Conservation (phyloP, 2,329 filamentous ascomycete genomes). For the Aspergillus eucalypticola region DNA sequence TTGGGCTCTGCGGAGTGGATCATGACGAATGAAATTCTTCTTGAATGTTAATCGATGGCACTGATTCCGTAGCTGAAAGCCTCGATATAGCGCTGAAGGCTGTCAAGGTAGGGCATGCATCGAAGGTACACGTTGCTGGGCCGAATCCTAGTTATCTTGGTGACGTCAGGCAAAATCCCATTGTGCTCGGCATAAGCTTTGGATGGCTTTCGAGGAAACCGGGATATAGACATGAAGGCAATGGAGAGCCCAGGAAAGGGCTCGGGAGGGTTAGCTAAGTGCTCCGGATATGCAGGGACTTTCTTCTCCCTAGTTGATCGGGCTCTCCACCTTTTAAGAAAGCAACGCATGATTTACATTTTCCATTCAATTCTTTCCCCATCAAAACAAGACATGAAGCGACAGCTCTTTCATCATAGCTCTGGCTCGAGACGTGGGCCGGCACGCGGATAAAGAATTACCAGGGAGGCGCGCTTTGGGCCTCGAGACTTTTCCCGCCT, state of each 20-base stretch:
- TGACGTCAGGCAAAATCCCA: not conserved
- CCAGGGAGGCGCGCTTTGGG: not conserved
- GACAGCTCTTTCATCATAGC: too few species aligned
- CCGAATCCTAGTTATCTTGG: not conserved
- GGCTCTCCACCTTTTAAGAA: too few species aligned
- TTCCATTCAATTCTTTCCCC: too few species aligned
- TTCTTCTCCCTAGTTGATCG: not conserved
- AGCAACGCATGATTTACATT: too few species aligned
- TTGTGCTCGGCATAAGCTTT: not conserved
- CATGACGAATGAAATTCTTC: conserved; percentile 8
- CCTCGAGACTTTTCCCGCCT: conserved; percentile 1
- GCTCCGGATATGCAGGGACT: not conserved
- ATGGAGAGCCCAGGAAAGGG: not conserved
- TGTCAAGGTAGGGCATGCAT: too few species aligned
- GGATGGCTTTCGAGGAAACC: not conserved
- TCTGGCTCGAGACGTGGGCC: not conserved
- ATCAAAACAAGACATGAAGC: too few species aligned
- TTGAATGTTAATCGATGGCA: not conserved
- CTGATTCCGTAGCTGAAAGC: not conserved
- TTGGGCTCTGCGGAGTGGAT: not conserved
- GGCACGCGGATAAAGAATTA: not conserved
- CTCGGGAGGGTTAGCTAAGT: not conserved
- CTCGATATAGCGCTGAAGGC: too few species aligned
- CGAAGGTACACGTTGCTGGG: not conserved
- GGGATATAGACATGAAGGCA: not conserved